phyloP scores from a whole-genome alignment of 805 yeast species.

The Candida silvicultrix region DNA sequence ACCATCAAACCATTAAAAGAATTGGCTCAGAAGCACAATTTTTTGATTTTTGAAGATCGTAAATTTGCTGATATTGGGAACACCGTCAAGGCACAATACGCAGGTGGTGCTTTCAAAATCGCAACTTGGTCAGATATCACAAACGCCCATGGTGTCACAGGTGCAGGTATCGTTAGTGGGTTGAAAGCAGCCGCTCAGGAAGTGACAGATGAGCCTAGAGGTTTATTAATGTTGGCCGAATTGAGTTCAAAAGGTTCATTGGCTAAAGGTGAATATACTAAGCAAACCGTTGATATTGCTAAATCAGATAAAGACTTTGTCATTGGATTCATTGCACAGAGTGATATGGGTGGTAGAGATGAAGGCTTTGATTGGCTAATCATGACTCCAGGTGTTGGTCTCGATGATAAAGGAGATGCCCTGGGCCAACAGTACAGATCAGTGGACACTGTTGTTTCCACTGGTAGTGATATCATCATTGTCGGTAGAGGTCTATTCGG shows the following conservation, averaged over 20 bases:
- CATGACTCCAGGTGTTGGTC: conserved; percentile 98
- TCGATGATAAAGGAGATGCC: conserved; percentile 93
- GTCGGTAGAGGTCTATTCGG: conserved; percentile 98
- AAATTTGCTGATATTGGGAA: conserved; percentile 98
- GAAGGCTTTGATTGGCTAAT: conserved; percentile 93
- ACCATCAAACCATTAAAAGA: conserved; percentile 71
- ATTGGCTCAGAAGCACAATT: conserved; percentile 75
- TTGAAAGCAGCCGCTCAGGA: conserved; percentile 69
- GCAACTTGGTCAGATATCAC: conserved; percentile 96
- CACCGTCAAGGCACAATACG: conserved; percentile 90
- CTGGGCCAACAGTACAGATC: conserved; percentile 97
- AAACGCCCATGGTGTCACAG: conserved; percentile 96
- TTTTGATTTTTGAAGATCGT: conserved; percentile 92
- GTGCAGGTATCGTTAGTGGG: conserved; percentile 88
- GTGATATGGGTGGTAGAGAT: conserved; percentile 73
- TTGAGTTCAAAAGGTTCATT: conserved; percentile 89
- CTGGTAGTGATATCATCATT: conserved; percentile 92
- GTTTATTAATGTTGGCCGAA: conserved; percentile 92
- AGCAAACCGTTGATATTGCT: conserved; percentile 84
- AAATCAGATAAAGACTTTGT: conserved; percentile 83
- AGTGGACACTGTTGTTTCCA: conserved; percentile 72
- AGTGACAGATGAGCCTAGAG: conserved; percentile 74
- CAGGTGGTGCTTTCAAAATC: conserved; percentile 83
- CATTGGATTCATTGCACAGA: conserved; percentile 94
- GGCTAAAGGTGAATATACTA: conserved; percentile 88